phyloP scores from a whole-genome alignment of 257 asterid genomes.

The Marsdenia floribunda region DNA sequence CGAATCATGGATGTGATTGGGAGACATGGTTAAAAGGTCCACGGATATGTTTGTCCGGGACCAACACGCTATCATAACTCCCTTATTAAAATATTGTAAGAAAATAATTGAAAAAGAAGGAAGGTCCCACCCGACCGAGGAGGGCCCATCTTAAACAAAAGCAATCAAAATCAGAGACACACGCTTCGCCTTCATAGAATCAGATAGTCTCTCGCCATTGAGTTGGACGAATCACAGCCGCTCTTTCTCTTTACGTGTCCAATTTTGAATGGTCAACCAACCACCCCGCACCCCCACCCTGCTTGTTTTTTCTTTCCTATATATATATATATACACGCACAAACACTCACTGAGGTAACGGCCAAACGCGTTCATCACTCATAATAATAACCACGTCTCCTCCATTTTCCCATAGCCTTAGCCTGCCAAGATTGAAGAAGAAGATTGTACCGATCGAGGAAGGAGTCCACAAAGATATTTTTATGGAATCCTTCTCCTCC shows the following conservation, averaged over 20 bases:
- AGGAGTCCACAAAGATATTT: conserved; percentile 8
- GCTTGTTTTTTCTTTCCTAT: too few species aligned
- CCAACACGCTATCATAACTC: conserved; percentile 11
- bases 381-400: neutral
- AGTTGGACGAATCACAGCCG: conserved; percentile 35
- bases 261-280: conserved; percentile 10
- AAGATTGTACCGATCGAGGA: conserved; percentile 15
- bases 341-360: neutral
- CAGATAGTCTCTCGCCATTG: conserved; percentile 11
- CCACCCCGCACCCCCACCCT: too few species aligned
- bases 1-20: neutral
- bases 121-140: neutral
- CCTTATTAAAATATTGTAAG: neutral
- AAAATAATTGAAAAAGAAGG: conserved; percentile 16
- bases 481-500: conserved; percentile 27
- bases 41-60: conserved; percentile 4
- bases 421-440: conserved; percentile 12
- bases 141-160: conserved; percentile 22
- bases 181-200: conserved; percentile 23
- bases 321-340: neutral
- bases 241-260: conserved; percentile 3
- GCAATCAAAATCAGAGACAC: conserved; percentile 25
- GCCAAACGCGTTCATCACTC: neutral
- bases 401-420: neutral
- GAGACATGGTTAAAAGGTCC: neutral